Evolutionary conservation across 2,329 filamentous ascomycete species (phyloP).

Genomic region (Neonectria punicea): DNA sequence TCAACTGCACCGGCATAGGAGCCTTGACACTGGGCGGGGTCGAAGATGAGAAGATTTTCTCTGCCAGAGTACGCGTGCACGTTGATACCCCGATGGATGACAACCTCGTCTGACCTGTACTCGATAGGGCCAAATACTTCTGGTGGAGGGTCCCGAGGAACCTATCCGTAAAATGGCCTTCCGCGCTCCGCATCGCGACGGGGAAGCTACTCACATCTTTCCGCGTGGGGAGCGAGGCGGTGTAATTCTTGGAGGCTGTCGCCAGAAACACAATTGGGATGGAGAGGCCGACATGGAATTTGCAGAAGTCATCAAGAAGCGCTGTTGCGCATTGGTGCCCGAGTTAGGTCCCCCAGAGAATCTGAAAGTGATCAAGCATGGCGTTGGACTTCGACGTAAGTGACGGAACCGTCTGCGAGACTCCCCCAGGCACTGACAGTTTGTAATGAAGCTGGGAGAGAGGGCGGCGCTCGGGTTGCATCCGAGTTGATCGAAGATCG

Average conservation of each 20-base stretch:
- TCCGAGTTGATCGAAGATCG: constrained; percentile 36
- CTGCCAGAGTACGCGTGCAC: constrained; percentile 65
- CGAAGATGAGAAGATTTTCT: constrained; percentile 73
- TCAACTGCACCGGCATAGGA: constrained; percentile 83
- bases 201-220: constrained; percentile 56
- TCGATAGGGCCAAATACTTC: constrained; percentile 44
- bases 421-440: background rate
- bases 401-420: background rate
- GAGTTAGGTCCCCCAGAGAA: constrained; percentile 47
- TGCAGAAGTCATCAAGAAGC: constrained; percentile 46
- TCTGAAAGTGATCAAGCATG: constrained; percentile 47
- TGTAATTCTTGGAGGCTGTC: constrained; percentile 48
- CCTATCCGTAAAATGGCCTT: constrained; percentile 55
- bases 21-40: constrained; percentile 79
- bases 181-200: constrained; percentile 53
- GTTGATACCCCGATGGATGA: background rate
- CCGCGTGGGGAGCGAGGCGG: constrained; percentile 51
- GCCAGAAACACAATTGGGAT: constrained; percentile 48
- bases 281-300: constrained; percentile 44
- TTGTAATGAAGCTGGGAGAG: constrained; percentile 25
- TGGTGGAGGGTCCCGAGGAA: constrained; percentile 50
- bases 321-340: constrained; percentile 48
- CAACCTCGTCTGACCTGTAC: background rate
- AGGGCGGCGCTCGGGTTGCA: constrained; percentile 46
- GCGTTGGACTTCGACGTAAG: constrained; percentile 46